Base-by-base conservation (phyloP, 805 yeast species). In the Metschnikowia baotianmanensis region DNA sequence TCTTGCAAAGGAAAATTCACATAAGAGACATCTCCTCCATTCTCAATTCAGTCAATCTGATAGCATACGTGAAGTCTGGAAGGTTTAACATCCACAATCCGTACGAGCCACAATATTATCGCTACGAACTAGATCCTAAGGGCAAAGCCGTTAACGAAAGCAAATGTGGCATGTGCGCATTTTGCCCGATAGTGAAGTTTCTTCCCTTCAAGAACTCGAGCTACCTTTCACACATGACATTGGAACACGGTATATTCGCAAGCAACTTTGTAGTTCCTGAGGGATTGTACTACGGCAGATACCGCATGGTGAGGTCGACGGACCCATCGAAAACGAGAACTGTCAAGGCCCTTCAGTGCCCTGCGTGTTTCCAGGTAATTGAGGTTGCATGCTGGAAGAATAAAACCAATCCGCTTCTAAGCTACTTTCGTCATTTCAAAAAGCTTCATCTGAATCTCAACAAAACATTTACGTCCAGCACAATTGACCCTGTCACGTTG, bases 101-200 rank as follows among this genome's bases (percentile, higher is more conserved):
- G 6, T 62, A 62, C 38, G 65, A 62, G 41, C 63, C 64, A 13
- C 65, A 62, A 36, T 58, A 53, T 37, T 51, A 53, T 19, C 49
- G 67, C 21, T 57, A 50, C 43, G 67, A 62, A 43, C 35, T 57
- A 6, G 59, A 56, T 38, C 43, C 34, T 3, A 34, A 37, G 7
- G 60, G 63, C 0, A 36, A 48, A 6, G 38, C 45, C 13, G 46
- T 58, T 19, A 53, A 53, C 35, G 58, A 56, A 29, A 50, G 58
- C 40, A 61, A 59, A 31, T 58, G 65, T 34, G 69, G 67, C 21
- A 40, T 61, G 40, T 63, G 68, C 50, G 58, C 65, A 1, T 63
- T 59, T 39, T 63, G 68, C 34, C 56, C 55, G 15, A 40, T 43
- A 15, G 56, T 63, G 15, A 53, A 55, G 40, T 63, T 63, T 38